These are phyloP conservation scores for Fusarium continuum DNA, from an alignment of 2,329 filamentous ascomycete species.

Conservation along the genomic window DNA sequence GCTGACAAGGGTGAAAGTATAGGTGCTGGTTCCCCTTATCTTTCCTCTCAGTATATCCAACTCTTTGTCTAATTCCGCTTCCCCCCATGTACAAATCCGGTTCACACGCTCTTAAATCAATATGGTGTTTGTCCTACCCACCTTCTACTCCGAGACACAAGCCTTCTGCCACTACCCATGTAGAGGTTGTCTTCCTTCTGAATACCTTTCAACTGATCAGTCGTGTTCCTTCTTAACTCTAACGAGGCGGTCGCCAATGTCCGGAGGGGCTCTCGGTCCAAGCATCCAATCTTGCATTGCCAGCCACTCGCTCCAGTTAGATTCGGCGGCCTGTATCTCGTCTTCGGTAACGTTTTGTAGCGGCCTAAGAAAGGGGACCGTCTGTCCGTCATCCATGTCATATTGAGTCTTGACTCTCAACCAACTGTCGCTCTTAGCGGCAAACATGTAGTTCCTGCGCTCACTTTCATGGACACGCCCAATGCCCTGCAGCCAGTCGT, in stretches of 20 bases:
- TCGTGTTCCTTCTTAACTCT: constrained; percentile 46
- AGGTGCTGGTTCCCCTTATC: constrained; percentile 33
- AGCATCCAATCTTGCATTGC: constrained; percentile 99
- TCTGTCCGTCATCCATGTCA: constrained; percentile 85
- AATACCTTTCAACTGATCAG: background rate
- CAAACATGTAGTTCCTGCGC: constrained; percentile 92
- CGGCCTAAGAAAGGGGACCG: constrained; percentile 85
- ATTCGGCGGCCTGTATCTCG: constrained; percentile 85
- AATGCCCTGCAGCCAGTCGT: constrained; percentile 84
- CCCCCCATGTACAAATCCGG: background rate
- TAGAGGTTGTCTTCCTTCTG: background rate
- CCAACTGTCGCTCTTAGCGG: constrained; percentile 93
- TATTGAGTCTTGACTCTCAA: constrained; percentile 88
- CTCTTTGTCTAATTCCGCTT: background rate
- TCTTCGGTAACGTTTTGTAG: constrained; percentile 78
- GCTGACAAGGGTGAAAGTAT: constrained; percentile 16
- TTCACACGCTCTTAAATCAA: background rate
- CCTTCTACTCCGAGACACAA: background rate
- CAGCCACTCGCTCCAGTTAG: constrained; percentile 91
- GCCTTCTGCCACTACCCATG: background rate
- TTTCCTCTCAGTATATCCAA: constrained; percentile 3
- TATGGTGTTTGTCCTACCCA: background rate
- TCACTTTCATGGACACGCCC: constrained; percentile 88
- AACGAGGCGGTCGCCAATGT: constrained; percentile 43
- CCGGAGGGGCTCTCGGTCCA: constrained; percentile 74